Base-by-base conservation (phyloP, 2,329 filamentous ascomycete genomes). In the Apiospora kogelbergensis region DNA sequence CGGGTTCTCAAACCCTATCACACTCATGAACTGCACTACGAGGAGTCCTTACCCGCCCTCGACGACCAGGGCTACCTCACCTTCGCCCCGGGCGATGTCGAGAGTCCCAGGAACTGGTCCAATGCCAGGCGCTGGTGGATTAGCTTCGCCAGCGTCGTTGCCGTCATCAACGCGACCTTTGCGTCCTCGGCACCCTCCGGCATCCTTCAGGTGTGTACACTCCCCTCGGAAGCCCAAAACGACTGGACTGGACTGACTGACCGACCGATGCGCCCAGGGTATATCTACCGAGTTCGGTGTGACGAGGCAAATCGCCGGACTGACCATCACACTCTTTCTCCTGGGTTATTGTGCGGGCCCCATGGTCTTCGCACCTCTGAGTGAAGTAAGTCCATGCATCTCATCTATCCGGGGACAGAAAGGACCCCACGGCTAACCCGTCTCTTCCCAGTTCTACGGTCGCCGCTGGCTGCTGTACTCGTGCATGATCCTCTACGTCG, bases 131-230 rank as follows among this genome's bases (percentile, higher is more conserved):
- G 82, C 37, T 78, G 78, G 72, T 78, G 75, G 69, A 79, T 86
- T 65, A 85, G 84, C 6, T 67, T 81, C 10, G 74, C 78, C 37
- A 74, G 81, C 30, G 80, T 85, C 9, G 67, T 83, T n/a, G 80
- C 86, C 20, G 85, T 87, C 45, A 80, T 87, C 71, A 88, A 88
- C 72, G 85, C 85, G 2, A 88, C 85, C 0, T 87, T 88, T 71
- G 85, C 86, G 37, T 84, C 83, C 5, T 82, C 81, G 30, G 78
- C 79, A 44, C 80, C 73, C 9, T 76, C 79, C 46, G 79, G 78
- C 3, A 80, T 80, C 66, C 72, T 81, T 33, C 68, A 57, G 44
- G 75, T 76, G 68, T 68, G 74, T 71, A 68, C 40, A 78, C 71
- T 67, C 24, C 26, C 7, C 24, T n/a, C 26, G 7, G 17, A 11